Percentiles rank a stretch among this genome's conserved stretches.
phyloP scores from a whole-genome alignment of 225 moss, liverwort and hornwort species.

The Anthoceros angustus region DNA sequence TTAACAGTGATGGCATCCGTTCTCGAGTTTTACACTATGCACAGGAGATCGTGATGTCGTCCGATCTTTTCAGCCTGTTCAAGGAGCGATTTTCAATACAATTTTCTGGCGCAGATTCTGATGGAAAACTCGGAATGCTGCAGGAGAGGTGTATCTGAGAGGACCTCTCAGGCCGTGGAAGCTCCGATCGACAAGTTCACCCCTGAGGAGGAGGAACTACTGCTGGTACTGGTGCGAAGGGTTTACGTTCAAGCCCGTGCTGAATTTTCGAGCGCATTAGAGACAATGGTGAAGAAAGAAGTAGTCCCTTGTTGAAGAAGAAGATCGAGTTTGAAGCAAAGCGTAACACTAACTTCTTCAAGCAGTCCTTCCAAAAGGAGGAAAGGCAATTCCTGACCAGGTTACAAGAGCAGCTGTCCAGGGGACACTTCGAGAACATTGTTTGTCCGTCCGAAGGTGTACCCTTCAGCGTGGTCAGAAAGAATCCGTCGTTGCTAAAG shows the following conservation, averaged over 20 bases:
- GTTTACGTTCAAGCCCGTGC: background rate
- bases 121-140: too few relatives aligned
- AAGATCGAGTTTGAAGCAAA: background rate
- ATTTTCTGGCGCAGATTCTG: too few relatives aligned
- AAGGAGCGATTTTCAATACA: too few relatives aligned
- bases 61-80: too few relatives aligned
- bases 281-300: background rate
- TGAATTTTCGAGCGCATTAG: background rate
- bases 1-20: background rate
- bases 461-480: too few relatives aligned
- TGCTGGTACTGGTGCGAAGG: background rate
- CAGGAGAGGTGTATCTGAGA: too few relatives aligned
- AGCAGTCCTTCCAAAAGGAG: background rate
- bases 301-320: background rate
- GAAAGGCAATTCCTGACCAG: background rate
- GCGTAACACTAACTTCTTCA: background rate
- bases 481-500: too few relatives aligned
- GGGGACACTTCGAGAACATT: background rate
- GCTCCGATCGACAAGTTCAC: background rate
- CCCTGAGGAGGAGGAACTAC: background rate
- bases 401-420: background rate
- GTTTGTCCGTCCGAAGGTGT: background rate
- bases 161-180: too few relatives aligned
- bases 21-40: too few relatives aligned
- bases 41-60: too few relatives aligned